A percentile compares a stretch with the other conserved stretches of the same genome.
phyloP scores from a whole-genome alignment of 257 asterid genomes.

The Galeopsis tetrahit region DNA sequence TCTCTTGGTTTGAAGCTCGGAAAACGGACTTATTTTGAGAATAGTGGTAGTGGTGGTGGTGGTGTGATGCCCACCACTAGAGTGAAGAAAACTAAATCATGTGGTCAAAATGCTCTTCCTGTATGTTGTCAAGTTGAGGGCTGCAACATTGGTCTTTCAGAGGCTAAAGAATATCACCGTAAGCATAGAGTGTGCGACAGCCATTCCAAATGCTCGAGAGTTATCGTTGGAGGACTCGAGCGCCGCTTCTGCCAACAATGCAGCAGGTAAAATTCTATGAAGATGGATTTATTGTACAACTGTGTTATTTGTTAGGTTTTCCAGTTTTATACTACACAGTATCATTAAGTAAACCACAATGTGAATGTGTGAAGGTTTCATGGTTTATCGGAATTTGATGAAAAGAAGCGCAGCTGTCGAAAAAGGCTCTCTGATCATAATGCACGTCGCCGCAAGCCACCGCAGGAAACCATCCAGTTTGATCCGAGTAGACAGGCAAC shows the following conservation, averaged over 20 bases:
- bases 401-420: constrained; percentile 87
- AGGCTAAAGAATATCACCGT: constrained; percentile 88
- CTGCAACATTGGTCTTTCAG: constrained; percentile 76
- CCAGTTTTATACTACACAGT: too few species aligned
- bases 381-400: constrained; percentile 74
- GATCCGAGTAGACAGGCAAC: constrained; percentile 56
- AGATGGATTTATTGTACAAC: too few species aligned
- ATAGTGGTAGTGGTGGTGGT: constrained; percentile 44
- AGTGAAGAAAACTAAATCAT: constrained; percentile 54
- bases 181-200: constrained; percentile 86
- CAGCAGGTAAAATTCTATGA: constrained; percentile 63
- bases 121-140: constrained; percentile 80
- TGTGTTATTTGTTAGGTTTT: too few species aligned
- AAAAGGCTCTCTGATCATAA: constrained; percentile 91
- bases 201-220: constrained; percentile 85
- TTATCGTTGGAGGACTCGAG: constrained; percentile 64
- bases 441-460: constrained; percentile 92
- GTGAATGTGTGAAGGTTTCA: constrained; percentile 66
- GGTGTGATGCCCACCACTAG: constrained; percentile 49
- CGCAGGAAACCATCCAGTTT: constrained; percentile 65
- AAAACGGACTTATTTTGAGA: constrained; percentile 80
- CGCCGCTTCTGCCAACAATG: constrained; percentile 98
- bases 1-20: constrained; percentile 82
- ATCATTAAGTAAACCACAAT: too few species aligned
- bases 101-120: constrained; percentile 41